Percentiles rank a stretch among this genome's conserved stretches.
These are phyloP conservation scores for Toxicodendron radicans DNA, from an alignment of 345 rosid genomes.

Conservation along the genomic window DNA sequence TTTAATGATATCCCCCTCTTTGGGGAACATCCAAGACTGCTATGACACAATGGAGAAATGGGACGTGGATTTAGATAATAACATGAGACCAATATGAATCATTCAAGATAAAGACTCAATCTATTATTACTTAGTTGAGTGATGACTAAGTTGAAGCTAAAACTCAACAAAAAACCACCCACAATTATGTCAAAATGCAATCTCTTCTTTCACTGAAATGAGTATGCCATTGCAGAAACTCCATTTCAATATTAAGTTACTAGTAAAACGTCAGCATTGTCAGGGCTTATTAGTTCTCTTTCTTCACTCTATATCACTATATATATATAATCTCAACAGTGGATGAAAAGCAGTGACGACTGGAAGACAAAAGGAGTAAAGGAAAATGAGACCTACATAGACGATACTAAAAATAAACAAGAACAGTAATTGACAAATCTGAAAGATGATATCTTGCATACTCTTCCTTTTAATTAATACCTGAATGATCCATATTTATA, in stretches of 20 bases:
- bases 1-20: constrained; percentile 29
- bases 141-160: background rate
- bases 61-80: constrained; percentile 18
- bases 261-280: background rate
- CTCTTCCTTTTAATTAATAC: constrained; percentile 13
- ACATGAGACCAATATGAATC: constrained; percentile 15
- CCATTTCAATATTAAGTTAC: background rate
- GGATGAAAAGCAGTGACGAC: constrained; percentile 7
- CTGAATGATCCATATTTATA: constrained; percentile 22
- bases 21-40: constrained; percentile 33
- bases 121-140: background rate
- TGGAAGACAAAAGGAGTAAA: background rate
- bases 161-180: background rate
- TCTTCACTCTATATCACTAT: constrained; percentile 10
- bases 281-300: background rate
- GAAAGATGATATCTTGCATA: constrained; percentile 22
- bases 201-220: background rate
- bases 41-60: constrained; percentile 30
- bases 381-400: constrained; percentile 10
- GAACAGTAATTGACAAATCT: constrained; percentile 24
- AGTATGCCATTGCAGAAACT: constrained; percentile 9
- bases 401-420: constrained; percentile 24
- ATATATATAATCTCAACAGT: background rate
- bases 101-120: constrained; percentile 20
- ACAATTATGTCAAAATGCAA: background rate